A percentile compares a stretch with the other conserved stretches of the same genome.
phyloP scores from a whole-genome alignment of 1,284 basidiomycete genomes.

The Hortiboletus rubellus region DNA sequence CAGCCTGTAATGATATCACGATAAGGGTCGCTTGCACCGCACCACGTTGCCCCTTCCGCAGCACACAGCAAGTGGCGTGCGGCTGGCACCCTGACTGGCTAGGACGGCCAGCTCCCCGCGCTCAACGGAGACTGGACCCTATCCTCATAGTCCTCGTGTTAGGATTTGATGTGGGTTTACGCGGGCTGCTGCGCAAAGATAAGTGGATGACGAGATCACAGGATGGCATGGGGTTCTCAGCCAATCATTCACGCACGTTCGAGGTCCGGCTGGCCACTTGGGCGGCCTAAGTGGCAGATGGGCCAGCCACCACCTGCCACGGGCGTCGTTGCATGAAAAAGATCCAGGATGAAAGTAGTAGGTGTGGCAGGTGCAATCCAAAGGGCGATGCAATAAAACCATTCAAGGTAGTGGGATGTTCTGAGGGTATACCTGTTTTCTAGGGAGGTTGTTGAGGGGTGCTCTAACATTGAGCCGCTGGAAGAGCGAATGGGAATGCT shows the following conservation, averaged over 20 bases:
- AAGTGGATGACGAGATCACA: too few relatives aligned
- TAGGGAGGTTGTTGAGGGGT: conserved; percentile 2
- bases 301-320: conserved; percentile 1
- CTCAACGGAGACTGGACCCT: background rate
- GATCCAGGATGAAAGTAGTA: background rate
- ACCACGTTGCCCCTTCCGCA: background rate
- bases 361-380: background rate
- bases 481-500: background rate
- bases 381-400: background rate
- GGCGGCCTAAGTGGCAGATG: background rate
- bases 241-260: too few relatives aligned
- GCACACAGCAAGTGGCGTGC: conserved; percentile 1
- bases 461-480: background rate
- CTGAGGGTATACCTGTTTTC: background rate
- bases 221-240: too few relatives aligned
- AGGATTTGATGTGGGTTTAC: background rate
- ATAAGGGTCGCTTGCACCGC: too few relatives aligned
- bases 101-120: background rate
- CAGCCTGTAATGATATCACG: background rate
- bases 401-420: background rate
- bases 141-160: conserved; percentile 2
- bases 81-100: background rate
- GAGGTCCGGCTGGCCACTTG: too few relatives aligned
- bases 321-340: background rate
- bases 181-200: too few relatives aligned